phyloP scores from a whole-genome alignment of 2,329 filamentous ascomycete genomes.

The Monosporascus sp. region DNA sequence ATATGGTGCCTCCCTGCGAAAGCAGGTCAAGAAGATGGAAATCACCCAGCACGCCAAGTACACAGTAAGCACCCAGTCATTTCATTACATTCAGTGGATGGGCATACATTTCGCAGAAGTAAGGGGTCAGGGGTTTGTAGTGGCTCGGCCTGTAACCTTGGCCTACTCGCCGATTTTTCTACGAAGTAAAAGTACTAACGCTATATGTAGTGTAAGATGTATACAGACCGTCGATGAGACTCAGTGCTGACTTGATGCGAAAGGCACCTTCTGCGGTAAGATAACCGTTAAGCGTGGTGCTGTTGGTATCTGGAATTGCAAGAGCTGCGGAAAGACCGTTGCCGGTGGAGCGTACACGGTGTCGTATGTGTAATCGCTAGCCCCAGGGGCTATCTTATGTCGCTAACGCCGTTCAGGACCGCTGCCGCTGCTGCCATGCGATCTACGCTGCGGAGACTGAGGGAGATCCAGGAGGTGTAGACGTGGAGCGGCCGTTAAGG shows the following conservation, averaged over 20 bases:
- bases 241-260: conserved; percentile 25
- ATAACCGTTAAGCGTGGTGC: conserved; percentile 84
- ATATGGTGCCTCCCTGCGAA: conserved; percentile 98
- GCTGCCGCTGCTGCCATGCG: conserved; percentile 89
- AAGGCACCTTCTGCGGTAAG: conserved; percentile 99
- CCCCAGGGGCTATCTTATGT: too few species aligned
- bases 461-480: conserved; percentile 96
- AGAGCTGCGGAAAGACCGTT: conserved; percentile 87
- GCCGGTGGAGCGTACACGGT: conserved; percentile 93
- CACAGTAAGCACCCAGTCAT: conserved; percentile 1
- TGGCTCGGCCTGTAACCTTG: too few species aligned
- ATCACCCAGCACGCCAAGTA: conserved; percentile 97
- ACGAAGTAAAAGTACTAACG: neutral
- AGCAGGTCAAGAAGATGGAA: conserved; percentile 99
- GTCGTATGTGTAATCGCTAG: conserved; percentile 65
- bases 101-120: too few species aligned
- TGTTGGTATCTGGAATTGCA: conserved; percentile 97
- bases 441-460: conserved; percentile 93
- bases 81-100: too few species aligned
- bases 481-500: conserved; percentile 26
- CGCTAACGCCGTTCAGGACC: conserved; percentile 53
- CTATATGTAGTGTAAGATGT: neutral
- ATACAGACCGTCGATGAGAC: neutral
- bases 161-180: too few species aligned
- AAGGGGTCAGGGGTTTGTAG: too few species aligned